Conservation (phyloP, 129 eudicot species). For the Escallonia rubra region DNA sequence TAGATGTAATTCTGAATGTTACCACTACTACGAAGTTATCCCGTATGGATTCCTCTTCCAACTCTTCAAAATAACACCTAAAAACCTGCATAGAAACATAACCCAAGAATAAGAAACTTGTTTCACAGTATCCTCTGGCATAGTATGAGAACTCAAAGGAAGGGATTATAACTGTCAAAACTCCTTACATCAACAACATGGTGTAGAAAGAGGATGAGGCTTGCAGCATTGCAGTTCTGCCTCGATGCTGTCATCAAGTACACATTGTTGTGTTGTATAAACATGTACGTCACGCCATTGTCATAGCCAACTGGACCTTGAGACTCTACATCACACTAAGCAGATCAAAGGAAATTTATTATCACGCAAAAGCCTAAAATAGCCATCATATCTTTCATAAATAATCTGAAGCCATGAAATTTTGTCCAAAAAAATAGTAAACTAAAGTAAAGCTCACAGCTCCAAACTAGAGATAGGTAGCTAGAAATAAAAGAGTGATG, state of each 20-base stretch:
- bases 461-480: no score
- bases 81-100: slow-evolving; percentile 55
- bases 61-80: slow-evolving; percentile 89
- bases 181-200: slow-evolving; percentile 92
- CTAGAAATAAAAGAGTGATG: no score
- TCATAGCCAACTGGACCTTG: slow-evolving; percentile 93
- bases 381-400: no score
- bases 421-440: no score
- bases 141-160: neutral
- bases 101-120: neutral
- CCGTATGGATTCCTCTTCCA: slow-evolving; percentile 98
- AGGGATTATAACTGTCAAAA: slow-evolving; percentile 15
- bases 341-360: no score
- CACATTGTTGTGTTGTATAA: slow-evolving; percentile 93
- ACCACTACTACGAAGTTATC: slow-evolving; percentile 98
- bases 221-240: slow-evolving; percentile 98
- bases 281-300: slow-evolving; percentile 93
- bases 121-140: no score
- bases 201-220: slow-evolving; percentile 84
- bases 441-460: no score
- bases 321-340: slow-evolving; percentile 71
- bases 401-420: no score
- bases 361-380: no score
- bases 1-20: slow-evolving; percentile 8
- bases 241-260: slow-evolving; percentile 86